Evolutionary conservation across 2,329 filamentous ascomycete species (phyloP).

Genomic region (Fusarium sp.): DNA sequence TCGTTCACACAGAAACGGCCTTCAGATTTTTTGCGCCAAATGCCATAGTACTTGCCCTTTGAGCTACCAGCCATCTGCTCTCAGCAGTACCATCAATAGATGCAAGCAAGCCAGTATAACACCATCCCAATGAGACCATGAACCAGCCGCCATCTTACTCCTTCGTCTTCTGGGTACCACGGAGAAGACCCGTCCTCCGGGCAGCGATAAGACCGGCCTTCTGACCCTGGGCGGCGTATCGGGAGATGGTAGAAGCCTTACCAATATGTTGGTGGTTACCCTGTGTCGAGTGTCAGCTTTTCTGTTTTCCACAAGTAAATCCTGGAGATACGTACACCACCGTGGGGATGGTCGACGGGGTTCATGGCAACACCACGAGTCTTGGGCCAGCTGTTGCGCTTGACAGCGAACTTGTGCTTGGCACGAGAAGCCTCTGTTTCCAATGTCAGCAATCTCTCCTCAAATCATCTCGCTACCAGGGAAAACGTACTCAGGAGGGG

Average conservation of each 20-base stretch:
- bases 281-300: constrained; percentile 56
- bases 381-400: constrained; percentile 99
- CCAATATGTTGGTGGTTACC: constrained; percentile 99
- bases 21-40: constrained; percentile 57
- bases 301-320: constrained; percentile 13
- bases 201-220: constrained; percentile 99
- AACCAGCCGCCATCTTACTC: constrained; percentile 70
- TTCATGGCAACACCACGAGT: constrained; percentile 99
- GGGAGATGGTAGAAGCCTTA: constrained; percentile 99
- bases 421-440: constrained; percentile 91
- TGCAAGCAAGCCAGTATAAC: constrained; percentile 69
- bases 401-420: constrained; percentile 99
- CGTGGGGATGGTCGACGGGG: constrained; percentile 98
- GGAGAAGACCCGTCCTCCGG: constrained; percentile 98
- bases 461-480: neutral
- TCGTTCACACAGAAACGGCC: constrained; percentile 42
- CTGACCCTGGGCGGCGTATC: constrained; percentile 97
- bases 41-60: constrained; percentile 59
- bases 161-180: constrained; percentile 99
- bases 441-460: constrained; percentile 51
- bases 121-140: constrained; percentile 69
- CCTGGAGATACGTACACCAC: constrained; percentile 69
- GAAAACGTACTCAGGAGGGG: constrained; percentile 82
- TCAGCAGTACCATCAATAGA: constrained; percentile 62
- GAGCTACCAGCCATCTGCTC: constrained; percentile 58